Percentiles rank a stretch among this genome's conserved stretches.
Evolutionary conservation across 352 stramenopile genomes (phyloP).

Genomic region (Pythium pectinolyticum): DNA sequence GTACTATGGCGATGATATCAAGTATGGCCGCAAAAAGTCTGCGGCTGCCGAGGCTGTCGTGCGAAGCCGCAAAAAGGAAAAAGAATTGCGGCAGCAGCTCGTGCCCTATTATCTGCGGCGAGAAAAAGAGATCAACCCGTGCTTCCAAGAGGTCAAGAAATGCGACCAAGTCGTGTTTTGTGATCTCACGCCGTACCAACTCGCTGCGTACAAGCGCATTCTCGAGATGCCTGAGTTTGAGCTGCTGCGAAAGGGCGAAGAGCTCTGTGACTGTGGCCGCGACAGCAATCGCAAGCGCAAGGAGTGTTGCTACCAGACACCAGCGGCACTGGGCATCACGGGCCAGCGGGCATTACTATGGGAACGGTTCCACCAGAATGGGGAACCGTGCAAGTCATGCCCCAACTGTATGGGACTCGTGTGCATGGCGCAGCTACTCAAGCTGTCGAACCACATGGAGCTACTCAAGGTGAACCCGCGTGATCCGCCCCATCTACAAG

Average conservation of each 20-base stretch:
- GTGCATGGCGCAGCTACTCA: constrained; percentile 74
- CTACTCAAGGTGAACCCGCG: constrained; percentile 71
- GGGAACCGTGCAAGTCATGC: constrained; percentile 51
- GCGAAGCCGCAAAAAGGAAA: constrained; percentile 68
- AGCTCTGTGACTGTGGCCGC: constrained; percentile 64
- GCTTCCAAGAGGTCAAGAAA: constrained; percentile 73
- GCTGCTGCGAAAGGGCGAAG: constrained; percentile 58
- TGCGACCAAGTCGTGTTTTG: constrained; percentile 81
- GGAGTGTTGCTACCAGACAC: constrained; percentile 61
- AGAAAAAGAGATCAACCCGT: constrained; percentile 73
- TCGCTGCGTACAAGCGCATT: constrained; percentile 68
- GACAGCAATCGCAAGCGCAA: constrained; percentile 59
- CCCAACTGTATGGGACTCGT: constrained; percentile 74
- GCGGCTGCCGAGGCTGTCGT: constrained; percentile 58
- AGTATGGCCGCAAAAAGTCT: constrained; percentile 81
- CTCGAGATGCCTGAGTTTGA: constrained; percentile 75
- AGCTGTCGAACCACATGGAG: constrained; percentile 81
- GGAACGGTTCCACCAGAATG: constrained; percentile 58
- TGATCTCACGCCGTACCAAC: constrained; percentile 69
- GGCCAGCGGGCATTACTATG: constrained; percentile 44
- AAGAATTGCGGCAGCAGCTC: constrained; percentile 55
- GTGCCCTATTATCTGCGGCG: constrained; percentile 66
- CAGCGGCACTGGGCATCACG: constrained; percentile 19
- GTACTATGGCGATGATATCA: constrained; percentile 83
- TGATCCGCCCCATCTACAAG: constrained; percentile 51